Conservation (phyloP, 2,329 filamentous ascomycete species). For the Massarina eburnea region DNA sequence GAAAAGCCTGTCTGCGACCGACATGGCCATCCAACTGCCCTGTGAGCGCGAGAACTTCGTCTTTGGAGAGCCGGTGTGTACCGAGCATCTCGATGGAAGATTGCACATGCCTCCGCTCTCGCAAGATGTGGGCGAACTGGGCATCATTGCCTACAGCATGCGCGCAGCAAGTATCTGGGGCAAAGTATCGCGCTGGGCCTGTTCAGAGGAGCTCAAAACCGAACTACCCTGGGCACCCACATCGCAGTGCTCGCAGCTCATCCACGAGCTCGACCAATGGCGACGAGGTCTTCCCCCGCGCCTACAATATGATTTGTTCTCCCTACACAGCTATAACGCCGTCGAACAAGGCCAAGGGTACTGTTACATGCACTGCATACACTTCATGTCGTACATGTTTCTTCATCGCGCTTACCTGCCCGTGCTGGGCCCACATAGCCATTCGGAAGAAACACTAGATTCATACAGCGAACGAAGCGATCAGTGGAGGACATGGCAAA, state of each 20-base stretch:
- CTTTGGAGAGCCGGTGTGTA: conserved; percentile 43
- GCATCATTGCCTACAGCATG: conserved; percentile 44
- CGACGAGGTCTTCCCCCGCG: conserved; percentile 37
- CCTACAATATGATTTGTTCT: conserved; percentile 42
- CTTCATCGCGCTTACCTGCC: conserved; percentile 45
- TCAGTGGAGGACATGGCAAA: conserved; percentile 42
- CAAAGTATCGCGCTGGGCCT: conserved; percentile 45
- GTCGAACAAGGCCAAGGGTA: conserved; percentile 46
- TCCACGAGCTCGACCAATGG: conserved; percentile 39
- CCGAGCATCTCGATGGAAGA: conserved; percentile 34
- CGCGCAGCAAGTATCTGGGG: conserved; percentile 46
- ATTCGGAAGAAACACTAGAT: conserved; percentile 32
- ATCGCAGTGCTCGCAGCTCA: conserved; percentile 41
- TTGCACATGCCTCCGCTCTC: conserved; percentile 33
- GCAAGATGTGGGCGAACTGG: conserved; percentile 34
- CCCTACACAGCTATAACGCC: conserved; percentile 44
- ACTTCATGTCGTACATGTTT: conserved; percentile 48
- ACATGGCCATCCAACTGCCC: conserved; percentile 44
- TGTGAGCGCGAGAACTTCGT: conserved; percentile 44
- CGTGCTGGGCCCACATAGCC: conserved; percentile 39
- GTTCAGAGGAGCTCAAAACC: conserved; percentile 37
- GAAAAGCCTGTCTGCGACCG: conserved; percentile 33
- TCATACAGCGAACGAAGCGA: conserved; percentile 36
- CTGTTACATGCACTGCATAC: conserved; percentile 47
- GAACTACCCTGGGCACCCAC: conserved; percentile 41